Evolutionary conservation across 192 early-diverging fungal species (phyloP).

Genomic region (Dispira parvispora): DNA sequence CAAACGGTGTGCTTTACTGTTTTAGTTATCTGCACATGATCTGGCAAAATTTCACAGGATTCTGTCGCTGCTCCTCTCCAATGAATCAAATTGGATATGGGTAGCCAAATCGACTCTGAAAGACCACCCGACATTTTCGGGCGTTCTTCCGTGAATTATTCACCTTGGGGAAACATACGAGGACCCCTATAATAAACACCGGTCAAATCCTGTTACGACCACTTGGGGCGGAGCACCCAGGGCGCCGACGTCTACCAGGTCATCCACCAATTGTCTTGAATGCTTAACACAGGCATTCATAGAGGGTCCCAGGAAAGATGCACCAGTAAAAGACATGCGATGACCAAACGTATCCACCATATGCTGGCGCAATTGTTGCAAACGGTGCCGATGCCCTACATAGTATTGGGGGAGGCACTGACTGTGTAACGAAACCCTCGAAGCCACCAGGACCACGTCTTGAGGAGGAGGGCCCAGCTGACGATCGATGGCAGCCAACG

Average conservation of each 20-base stretch:
- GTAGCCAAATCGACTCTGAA: too few relatives aligned
- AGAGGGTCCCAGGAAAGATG: slow-evolving; percentile 67
- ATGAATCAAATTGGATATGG: too few relatives aligned
- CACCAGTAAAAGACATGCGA: slow-evolving; percentile 53
- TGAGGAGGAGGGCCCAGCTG: slow-evolving; percentile 36
- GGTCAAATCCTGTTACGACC: slow-evolving; percentile 18
- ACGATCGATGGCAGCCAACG: slow-evolving; percentile 35
- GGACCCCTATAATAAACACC: slow-evolving; percentile 6
- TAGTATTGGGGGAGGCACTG: slow-evolving; percentile 82
- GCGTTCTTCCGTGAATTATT: too few relatives aligned
- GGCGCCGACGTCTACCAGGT: slow-evolving; percentile 25
- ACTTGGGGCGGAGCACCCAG: slow-evolving; percentile 15
- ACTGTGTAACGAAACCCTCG: slow-evolving; percentile 35
- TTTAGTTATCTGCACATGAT: too few relatives aligned
- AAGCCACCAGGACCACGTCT: slow-evolving; percentile 22
- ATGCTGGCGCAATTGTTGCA: slow-evolving; percentile 42
- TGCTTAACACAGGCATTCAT: slow-evolving; percentile 70
- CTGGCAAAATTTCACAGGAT: too few relatives aligned
- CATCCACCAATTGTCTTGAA: slow-evolving; percentile 38
- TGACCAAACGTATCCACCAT: slow-evolving; percentile 30
- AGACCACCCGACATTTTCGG: too few relatives aligned
- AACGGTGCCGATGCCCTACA: slow-evolving; percentile 57
- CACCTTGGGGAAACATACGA: too few relatives aligned
- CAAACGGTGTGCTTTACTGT: too few relatives aligned
- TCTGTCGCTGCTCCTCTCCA: too few relatives aligned